Percentiles rank a stretch among this genome's conserved stretches.
Evolutionary conservation across 2,329 filamentous ascomycete species (phyloP).

Genomic region (Annulohypoxylon truncatum): DNA sequence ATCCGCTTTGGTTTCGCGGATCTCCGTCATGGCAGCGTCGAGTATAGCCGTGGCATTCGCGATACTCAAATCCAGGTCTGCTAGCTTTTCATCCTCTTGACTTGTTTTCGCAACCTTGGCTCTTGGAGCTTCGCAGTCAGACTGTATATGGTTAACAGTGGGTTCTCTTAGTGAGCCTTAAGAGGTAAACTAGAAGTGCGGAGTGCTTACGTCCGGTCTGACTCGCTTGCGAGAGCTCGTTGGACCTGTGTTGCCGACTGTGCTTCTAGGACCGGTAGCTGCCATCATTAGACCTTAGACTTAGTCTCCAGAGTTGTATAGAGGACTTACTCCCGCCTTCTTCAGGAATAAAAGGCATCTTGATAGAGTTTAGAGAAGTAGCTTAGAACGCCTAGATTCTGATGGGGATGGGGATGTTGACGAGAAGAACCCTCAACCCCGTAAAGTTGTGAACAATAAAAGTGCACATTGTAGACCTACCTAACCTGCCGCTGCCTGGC

Average conservation of each 20-base stretch:
- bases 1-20: neutral
- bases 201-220: neutral
- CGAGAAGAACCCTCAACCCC: neutral
- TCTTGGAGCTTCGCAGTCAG: neutral
- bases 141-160: neutral
- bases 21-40: neutral
- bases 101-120: neutral
- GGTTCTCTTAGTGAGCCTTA: neutral
- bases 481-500: neutral
- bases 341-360: neutral
- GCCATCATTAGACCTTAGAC: neutral
- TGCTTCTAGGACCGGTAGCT: neutral
- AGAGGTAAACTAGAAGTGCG: neutral
- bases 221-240: neutral
- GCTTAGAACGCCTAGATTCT: neutral
- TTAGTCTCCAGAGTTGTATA: neutral
- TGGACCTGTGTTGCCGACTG: neutral
- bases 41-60: neutral
- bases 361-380: neutral
- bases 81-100: neutral
- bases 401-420: neutral
- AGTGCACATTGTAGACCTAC: neutral
- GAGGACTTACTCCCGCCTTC: neutral
- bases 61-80: neutral
- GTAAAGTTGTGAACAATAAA: neutral